A percentile compares a stretch with the other conserved stretches of the same genome.
Conservation (phyloP, 805 yeast species). For the Jamesozyma gamospora region DNA sequence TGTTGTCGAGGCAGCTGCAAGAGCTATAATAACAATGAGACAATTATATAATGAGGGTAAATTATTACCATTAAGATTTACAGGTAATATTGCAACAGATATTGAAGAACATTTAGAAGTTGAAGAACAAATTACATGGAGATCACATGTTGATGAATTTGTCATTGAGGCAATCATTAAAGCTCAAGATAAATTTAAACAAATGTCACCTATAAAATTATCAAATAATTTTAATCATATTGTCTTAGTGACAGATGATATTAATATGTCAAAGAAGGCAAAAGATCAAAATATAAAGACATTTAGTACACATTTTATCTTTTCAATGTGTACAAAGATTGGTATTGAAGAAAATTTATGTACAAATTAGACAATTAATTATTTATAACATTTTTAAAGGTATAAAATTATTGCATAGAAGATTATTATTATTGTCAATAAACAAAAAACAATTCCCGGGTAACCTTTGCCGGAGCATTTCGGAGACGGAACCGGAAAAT, state of each 20-base stretch:
- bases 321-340: slow-evolving; percentile 22
- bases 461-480: no score
- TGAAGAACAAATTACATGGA: slow-evolving; percentile 64
- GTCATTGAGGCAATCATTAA: slow-evolving; percentile 42
- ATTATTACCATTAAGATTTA: slow-evolving; percentile 52
- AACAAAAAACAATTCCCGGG: no score
- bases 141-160: slow-evolving; percentile 61
- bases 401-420: no score
- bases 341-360: slow-evolving; percentile 7
- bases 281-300: slow-evolving; percentile 23
- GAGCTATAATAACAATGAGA: slow-evolving; percentile 66
- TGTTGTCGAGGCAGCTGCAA: slow-evolving; percentile 69
- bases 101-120: slow-evolving; percentile 66
- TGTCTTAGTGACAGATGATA: slow-evolving; percentile 61
- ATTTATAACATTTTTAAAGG: no score
- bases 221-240: slow-evolving; percentile 43
- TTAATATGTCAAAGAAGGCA: slow-evolving; percentile 60
- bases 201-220: not conserved
- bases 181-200: slow-evolving; percentile 10
- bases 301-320: slow-evolving; percentile 28
- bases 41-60: slow-evolving; percentile 50
- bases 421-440: no score
- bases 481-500: no score
- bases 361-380: no score
- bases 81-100: slow-evolving; percentile 58